Percentiles rank a stretch among this genome's conserved stretches.
Evolutionary conservation across 2,329 filamentous ascomycete species (phyloP).

Genomic region (Endoconidiophora laricicola): DNA sequence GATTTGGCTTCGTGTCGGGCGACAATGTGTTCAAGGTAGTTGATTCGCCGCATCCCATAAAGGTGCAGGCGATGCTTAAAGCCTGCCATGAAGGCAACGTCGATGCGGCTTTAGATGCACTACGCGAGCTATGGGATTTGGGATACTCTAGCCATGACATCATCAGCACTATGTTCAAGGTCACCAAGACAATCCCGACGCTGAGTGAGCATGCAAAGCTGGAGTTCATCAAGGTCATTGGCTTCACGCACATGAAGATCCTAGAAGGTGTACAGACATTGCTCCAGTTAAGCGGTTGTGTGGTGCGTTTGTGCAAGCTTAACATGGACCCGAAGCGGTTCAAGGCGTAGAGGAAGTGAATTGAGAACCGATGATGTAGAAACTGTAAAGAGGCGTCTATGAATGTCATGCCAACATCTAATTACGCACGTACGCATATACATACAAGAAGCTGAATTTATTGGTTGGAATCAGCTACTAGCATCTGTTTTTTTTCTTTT

Average conservation of each 20-base stretch:
- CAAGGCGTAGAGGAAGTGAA: conserved; percentile 19
- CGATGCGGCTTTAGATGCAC: conserved; percentile 66
- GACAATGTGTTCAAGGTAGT: conserved; percentile 98
- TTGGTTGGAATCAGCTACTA: not conserved
- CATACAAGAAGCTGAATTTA: not conserved
- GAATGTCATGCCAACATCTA: not conserved
- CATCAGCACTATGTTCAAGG: conserved; percentile 97
- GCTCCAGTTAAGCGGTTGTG: conserved; percentile 80
- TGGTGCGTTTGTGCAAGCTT: conserved; percentile 80
- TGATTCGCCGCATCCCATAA: conserved; percentile 91
- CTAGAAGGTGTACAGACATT: conserved; percentile 94
- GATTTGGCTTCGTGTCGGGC: conserved; percentile 91
- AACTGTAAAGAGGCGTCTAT: not conserved
- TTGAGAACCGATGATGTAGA: not conserved
- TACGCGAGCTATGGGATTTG: conserved; percentile 84
- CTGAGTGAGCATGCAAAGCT: conserved; percentile 89
- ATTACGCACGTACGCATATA: not conserved
- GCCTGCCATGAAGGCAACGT: conserved; percentile 86
- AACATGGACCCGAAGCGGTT: conserved; percentile 92
- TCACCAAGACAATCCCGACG: conserved; percentile 87
- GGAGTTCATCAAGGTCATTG: conserved; percentile 97
- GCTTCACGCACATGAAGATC: conserved; percentile 98
- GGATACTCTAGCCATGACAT: conserved; percentile 99
- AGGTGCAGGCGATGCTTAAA: conserved; percentile 97
- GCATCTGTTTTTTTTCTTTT: no score